Evolutionary conservation across 1,284 basidiomycete genomes (phyloP), one percentile per base, ranked within the genome.

Genomic region (Psilocybe mexicana): DNA sequence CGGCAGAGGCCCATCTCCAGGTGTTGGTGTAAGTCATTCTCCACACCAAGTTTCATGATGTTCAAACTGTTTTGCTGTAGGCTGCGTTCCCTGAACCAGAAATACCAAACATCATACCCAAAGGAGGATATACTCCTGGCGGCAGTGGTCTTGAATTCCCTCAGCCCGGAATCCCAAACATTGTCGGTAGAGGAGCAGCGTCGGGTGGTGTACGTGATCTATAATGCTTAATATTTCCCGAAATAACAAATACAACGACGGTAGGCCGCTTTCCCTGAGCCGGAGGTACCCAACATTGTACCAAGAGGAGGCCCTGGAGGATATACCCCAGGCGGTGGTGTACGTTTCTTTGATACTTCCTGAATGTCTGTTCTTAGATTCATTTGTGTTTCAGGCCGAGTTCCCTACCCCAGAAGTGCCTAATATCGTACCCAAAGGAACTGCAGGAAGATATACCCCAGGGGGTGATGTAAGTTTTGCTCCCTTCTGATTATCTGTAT

Each of bases 141-240:
- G 1, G 44, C 14, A 14, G 44, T 18, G 49, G 47, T 11, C 14
- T 42, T n/a, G 36, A 12, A 38, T 56, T 56, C 55, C 55, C 55
- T n/a, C 14, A 44, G 42, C 55, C 55, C 8, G 48, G 10, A 35
- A n/a, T 55, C n/a, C 54, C 54, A 2, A 55, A 55, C 18, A 49
- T 49, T 11, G 40, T 49, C 14, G 36, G 36, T n/a, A 30, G 25
- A 42, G 46, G 46, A 26, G 24, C 23, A 12, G 25, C 11, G 3
- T 6, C 25, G 24, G 24, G 44, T 26, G 44, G 44, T 12, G 38
- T 40, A 40, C 6, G 38, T 40, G 4, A 12, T 36, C 35, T 36
- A 36, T 36, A 12, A 7, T 12, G 35, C 12, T 12, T 36, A 36
- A 36, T 36, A 6, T 12, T 36, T 12, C 7, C 6, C 35, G 35